A percentile compares a stretch with the other conserved stretches of the same genome.
Conservation (phyloP, 2,329 filamentous ascomycete species). For the Fusarium dlaminii region DNA sequence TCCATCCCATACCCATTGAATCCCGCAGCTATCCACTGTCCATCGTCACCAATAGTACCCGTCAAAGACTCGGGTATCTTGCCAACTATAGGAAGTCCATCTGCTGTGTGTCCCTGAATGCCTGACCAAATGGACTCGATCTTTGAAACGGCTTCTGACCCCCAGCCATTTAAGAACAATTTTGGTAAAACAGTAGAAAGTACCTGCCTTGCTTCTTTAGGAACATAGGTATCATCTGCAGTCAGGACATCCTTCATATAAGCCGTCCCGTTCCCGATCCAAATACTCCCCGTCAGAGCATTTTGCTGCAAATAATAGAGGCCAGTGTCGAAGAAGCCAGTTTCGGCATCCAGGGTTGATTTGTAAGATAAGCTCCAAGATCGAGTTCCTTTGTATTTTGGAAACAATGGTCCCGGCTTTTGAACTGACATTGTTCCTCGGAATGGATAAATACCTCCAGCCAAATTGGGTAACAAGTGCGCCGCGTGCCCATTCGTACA, state of each 20-base stretch:
- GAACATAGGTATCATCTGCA: slow-evolving; percentile 54
- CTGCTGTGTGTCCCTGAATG: slow-evolving; percentile 55
- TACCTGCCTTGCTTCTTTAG: slow-evolving; percentile 44
- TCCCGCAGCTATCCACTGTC: slow-evolving; percentile 59
- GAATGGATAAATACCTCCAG: slow-evolving; percentile 54
- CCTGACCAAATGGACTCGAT: slow-evolving; percentile 54
- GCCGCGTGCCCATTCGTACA: slow-evolving; percentile 64
- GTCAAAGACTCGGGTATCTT: slow-evolving; percentile 47
- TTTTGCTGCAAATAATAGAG: slow-evolving; percentile 42
- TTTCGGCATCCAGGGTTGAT: slow-evolving; percentile 56
- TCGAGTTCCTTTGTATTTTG: slow-evolving; percentile 39
- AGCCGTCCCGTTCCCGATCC: slow-evolving; percentile 62
- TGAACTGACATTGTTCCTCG: slow-evolving; percentile 61
- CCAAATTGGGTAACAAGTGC: slow-evolving; percentile 59
- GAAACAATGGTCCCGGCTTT: slow-evolving; percentile 47
- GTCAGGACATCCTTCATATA: slow-evolving; percentile 51
- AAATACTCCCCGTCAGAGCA: slow-evolving; percentile 52
- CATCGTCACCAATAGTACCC: background rate
- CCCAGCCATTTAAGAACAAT: slow-evolving; percentile 49
- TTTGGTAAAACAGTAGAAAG: slow-evolving; percentile 51
- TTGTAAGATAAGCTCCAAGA: slow-evolving; percentile 58
- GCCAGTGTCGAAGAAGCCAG: slow-evolving; percentile 49
- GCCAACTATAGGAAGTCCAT: slow-evolving; percentile 59
- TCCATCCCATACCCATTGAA: slow-evolving; percentile 62
- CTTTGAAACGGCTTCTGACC: background rate